Percentiles rank a stretch among this genome's conserved stretches.
Evolutionary conservation across 371 early-diverging fungal genomes (phyloP).

Genomic region (Syncephalis plumigaleata): DNA sequence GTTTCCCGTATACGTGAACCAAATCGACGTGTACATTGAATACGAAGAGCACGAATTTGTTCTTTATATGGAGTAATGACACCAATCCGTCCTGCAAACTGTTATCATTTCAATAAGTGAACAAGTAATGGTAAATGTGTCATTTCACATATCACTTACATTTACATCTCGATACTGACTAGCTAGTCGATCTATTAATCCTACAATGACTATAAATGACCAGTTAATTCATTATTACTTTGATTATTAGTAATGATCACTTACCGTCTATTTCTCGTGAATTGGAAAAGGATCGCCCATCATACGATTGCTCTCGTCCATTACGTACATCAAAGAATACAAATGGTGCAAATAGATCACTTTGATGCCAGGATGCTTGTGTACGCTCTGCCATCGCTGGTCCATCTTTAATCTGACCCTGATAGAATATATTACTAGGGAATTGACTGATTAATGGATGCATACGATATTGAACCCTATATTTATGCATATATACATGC

Average conservation of each 20-base stretch:
- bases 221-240: no score
- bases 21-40: slow-evolving; percentile 37
- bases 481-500: neutral
- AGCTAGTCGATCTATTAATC: slow-evolving; percentile 44
- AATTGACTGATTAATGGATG: slow-evolving; percentile 82
- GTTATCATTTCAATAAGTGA: neutral
- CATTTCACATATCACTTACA: slow-evolving; percentile 15
- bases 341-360: slow-evolving; percentile 51
- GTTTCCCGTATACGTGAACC: slow-evolving; percentile 39
- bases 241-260: no score
- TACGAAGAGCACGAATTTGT: slow-evolving; percentile 56
- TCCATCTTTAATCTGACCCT: slow-evolving; percentile 56
- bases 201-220: slow-evolving; percentile 27
- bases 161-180: slow-evolving; percentile 28
- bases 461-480: slow-evolving; percentile 95
- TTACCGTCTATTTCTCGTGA: slow-evolving; percentile 40
- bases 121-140: neutral
- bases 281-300: slow-evolving; percentile 65
- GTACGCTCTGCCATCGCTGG: slow-evolving; percentile 41
- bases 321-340: slow-evolving; percentile 53
- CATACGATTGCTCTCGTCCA: slow-evolving; percentile 47
- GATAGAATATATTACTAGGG: slow-evolving; percentile 72
- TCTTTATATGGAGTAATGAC: slow-evolving; percentile 88
- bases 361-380: slow-evolving; percentile 58
- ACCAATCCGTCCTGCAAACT: slow-evolving; percentile 63